phyloP scores from a whole-genome alignment of 1,284 basidiomycete genomes.

The Trametes hirsuta region DNA sequence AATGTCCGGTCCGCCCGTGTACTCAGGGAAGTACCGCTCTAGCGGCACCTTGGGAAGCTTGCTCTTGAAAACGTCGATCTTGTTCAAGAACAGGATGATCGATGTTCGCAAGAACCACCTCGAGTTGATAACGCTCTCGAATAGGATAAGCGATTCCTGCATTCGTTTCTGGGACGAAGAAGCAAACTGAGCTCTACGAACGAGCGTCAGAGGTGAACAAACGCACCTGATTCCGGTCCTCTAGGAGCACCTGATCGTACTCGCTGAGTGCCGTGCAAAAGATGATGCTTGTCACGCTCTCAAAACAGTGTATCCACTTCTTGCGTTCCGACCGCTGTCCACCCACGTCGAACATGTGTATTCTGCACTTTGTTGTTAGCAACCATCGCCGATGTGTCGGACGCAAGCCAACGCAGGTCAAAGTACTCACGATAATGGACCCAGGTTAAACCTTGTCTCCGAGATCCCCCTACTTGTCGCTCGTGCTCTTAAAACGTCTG shows the following conservation, averaged over 20 bases:
- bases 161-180: constrained; percentile 79
- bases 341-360: constrained; percentile 95
- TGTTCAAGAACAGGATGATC: constrained; percentile 93
- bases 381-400: constrained; percentile 33
- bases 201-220: background rate
- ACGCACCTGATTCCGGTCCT: constrained; percentile 77
- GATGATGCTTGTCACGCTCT: constrained; percentile 93
- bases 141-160: constrained; percentile 91
- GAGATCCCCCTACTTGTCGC: constrained; percentile 94
- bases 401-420: background rate
- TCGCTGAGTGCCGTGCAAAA: constrained; percentile 95
- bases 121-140: constrained; percentile 97
- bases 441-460: constrained; percentile 84
- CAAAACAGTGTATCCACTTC: constrained; percentile 96
- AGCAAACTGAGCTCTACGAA: constrained; percentile 33
- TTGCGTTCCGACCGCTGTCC: constrained; percentile 93
- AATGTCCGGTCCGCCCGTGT: constrained; percentile 91
- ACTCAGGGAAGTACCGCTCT: constrained; percentile 92
- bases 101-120: constrained; percentile 95
- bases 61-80: constrained; percentile 94
- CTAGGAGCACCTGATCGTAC: constrained; percentile 89
- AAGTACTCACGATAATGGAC: constrained; percentile 56
- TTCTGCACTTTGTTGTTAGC: constrained; percentile 51
- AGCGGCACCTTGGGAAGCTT: constrained; percentile 91
- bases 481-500: constrained; percentile 87